These are phyloP conservation scores for Zychaea mexicana DNA, from an alignment of 371 early-diverging fungal species.

Conservation along the genomic window DNA sequence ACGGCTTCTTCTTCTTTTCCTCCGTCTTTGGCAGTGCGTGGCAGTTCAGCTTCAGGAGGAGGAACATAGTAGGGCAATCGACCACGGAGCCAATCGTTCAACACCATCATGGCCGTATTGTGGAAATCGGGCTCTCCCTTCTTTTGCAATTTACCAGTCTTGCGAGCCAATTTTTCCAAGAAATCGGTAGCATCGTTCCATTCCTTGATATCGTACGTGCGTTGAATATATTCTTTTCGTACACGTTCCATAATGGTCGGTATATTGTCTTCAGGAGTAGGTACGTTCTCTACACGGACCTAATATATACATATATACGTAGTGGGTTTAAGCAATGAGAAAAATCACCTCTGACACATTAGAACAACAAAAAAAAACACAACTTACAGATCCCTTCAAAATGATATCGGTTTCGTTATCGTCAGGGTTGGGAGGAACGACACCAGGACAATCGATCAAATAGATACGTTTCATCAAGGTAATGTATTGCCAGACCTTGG, in stretches of 20 bases:
- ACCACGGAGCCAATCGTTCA: constrained; percentile 99
- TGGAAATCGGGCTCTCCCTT: constrained; percentile 96
- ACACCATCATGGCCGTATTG: constrained; percentile 96
- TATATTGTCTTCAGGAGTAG: constrained; percentile 94
- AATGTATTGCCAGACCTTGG: constrained; percentile 99
- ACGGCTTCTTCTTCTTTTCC: constrained; percentile 26
- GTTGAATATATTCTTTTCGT: constrained; percentile 84
- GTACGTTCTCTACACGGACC: constrained; percentile 95
- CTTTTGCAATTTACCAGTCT: constrained; percentile 94
- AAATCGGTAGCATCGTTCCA: constrained; percentile 92
- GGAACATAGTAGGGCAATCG: constrained; percentile 95
- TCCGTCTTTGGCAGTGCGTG: constrained; percentile 29
- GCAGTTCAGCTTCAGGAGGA: constrained; percentile 70
- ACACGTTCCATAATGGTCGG: constrained; percentile 86
- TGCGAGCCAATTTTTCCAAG: constrained; percentile 86
- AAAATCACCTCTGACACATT: not conserved
- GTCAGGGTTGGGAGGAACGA: constrained; percentile 89
- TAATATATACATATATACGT: constrained; percentile 1
- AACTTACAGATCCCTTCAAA: constrained; percentile 90
- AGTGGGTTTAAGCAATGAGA: too few species aligned
- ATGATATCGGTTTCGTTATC: constrained; percentile 96
- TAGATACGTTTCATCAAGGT: constrained; percentile 99
- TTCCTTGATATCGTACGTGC: constrained; percentile 86
- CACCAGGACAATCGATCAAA: constrained; percentile 99
- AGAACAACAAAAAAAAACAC: not conserved